Evolutionary conservation across 2,329 filamentous ascomycete genomes (phyloP).

Genomic region (Fusarium sp.): DNA sequence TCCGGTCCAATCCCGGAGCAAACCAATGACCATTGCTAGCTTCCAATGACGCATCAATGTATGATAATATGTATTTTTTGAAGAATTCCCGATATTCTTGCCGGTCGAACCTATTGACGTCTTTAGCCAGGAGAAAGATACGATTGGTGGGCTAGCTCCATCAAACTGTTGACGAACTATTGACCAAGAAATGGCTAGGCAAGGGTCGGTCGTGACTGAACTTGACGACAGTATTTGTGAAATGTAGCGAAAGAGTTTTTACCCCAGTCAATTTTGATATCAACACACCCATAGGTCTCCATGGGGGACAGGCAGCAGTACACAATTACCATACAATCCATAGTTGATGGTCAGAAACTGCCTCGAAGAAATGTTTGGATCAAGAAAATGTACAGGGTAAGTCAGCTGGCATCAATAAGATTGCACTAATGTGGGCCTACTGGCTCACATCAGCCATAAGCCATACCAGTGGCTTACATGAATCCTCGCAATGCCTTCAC

Average conservation of each 20-base stretch:
- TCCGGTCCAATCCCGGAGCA: slow-evolving; percentile 5
- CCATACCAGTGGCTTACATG: slow-evolving; percentile 21
- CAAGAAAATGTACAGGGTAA: background rate
- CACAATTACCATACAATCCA: too few species aligned
- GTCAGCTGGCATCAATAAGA: too few species aligned
- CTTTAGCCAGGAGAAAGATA: background rate
- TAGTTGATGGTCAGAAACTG: background rate
- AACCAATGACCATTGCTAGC: background rate
- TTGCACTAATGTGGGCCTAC: slow-evolving; percentile 3
- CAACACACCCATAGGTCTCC: background rate
- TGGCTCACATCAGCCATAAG: slow-evolving; percentile 43
- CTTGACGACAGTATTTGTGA: slow-evolving; percentile 13
- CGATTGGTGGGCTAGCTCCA: slow-evolving; percentile 9
- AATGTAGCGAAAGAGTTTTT: background rate
- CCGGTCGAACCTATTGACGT: background rate
- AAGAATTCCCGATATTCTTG: background rate
- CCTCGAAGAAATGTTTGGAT: background rate
- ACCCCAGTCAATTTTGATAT: background rate
- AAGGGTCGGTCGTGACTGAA: background rate
- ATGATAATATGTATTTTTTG: background rate
- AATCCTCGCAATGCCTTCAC: slow-evolving; percentile 10
- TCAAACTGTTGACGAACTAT: background rate
- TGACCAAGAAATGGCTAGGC: background rate
- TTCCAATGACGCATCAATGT: slow-evolving; percentile 11
- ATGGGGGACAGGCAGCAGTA: background rate